Percentiles rank a stretch among this genome's conserved stretches.
Evolutionary conservation across 192 early-diverging fungal genomes (phyloP).

Genomic region (Podila horticola): DNA sequence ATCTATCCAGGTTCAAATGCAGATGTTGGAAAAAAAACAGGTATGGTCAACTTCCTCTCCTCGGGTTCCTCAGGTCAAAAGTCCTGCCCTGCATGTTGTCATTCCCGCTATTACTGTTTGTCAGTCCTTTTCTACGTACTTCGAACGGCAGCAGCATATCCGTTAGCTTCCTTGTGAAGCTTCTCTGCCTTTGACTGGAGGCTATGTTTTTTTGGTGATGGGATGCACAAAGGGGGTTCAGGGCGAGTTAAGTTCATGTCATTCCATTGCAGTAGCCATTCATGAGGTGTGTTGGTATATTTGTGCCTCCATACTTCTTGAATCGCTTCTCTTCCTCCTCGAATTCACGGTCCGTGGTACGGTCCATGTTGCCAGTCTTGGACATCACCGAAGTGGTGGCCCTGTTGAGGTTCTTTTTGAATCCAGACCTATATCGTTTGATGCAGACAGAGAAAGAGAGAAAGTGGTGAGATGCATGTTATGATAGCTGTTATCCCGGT

Average conservation of each 20-base stretch:
- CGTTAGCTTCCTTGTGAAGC: slow-evolving; percentile 91
- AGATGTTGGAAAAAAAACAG: not conserved
- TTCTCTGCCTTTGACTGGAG: slow-evolving; percentile 86
- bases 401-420: slow-evolving; percentile 85
- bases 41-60: slow-evolving; percentile 1
- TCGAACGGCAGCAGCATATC: slow-evolving; percentile 87
- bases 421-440: slow-evolving; percentile 66
- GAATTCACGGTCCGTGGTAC: slow-evolving; percentile 82
- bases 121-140: slow-evolving; percentile 49
- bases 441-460: too few relatives aligned
- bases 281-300: not conserved
- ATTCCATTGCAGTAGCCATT: not conserved
- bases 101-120: not conserved
- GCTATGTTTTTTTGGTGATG: slow-evolving; percentile 49
- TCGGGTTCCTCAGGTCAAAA: slow-evolving; percentile 2
- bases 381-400: slow-evolving; percentile 71
- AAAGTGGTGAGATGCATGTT: too few relatives aligned
- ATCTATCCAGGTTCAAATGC: slow-evolving; percentile 43
- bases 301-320: slow-evolving; percentile 56
- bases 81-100: not conserved
- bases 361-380: slow-evolving; percentile 78
- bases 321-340: slow-evolving; percentile 86
- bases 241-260: not conserved
- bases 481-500: too few relatives aligned
- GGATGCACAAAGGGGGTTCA: not conserved